Conservation (phyloP, 768 basidiomycete genomes). For the Steccherinum ochraceum region DNA sequence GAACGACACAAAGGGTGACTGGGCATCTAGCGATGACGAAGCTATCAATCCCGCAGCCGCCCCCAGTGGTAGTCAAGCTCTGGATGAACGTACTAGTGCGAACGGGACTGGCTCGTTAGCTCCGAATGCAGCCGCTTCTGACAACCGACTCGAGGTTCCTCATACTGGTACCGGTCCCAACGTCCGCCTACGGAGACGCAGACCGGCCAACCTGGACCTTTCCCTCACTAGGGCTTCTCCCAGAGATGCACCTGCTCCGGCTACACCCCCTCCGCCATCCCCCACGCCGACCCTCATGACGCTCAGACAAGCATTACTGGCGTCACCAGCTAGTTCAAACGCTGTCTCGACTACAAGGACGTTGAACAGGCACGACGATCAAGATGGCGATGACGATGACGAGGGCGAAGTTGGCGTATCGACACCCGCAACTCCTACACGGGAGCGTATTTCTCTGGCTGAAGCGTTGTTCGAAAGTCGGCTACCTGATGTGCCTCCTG, state of each 20-base stretch:
- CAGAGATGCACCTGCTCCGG: slow-evolving; percentile 25
- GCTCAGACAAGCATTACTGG: slow-evolving; percentile 55
- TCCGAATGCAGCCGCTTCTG: slow-evolving; percentile 12
- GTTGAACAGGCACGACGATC: slow-evolving; percentile 4
- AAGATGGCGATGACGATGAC: slow-evolving; percentile 36
- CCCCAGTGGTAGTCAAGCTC: slow-evolving; percentile 73
- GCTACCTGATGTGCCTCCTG: slow-evolving; percentile 65
- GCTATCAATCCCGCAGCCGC: slow-evolving; percentile 80
- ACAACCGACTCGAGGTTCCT: slow-evolving; percentile 19
- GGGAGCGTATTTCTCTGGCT: slow-evolving; percentile 64
- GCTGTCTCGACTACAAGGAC: slow-evolving; percentile 17
- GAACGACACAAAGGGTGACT: slow-evolving; percentile 46
- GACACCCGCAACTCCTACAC: slow-evolving; percentile 24
- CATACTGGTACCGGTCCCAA: slow-evolving; percentile 21
- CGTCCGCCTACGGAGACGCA: slow-evolving; percentile 31
- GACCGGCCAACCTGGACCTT: slow-evolving; percentile 68
- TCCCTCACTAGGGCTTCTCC: slow-evolving; percentile 22
- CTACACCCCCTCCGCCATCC: slow-evolving; percentile 38
- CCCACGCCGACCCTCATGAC: slow-evolving; percentile 59
- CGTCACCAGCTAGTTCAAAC: slow-evolving; percentile 33
- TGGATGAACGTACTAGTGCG: slow-evolving; percentile 80
- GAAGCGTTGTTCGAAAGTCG: slow-evolving; percentile 77
- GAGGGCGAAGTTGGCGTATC: slow-evolving; percentile 23
- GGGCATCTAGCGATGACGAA: slow-evolving; percentile 80
- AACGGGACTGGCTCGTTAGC: slow-evolving; percentile 28